phyloP scores from a whole-genome alignment of 768 basidiomycete species.

The Chlorophyllum brunneum region DNA sequence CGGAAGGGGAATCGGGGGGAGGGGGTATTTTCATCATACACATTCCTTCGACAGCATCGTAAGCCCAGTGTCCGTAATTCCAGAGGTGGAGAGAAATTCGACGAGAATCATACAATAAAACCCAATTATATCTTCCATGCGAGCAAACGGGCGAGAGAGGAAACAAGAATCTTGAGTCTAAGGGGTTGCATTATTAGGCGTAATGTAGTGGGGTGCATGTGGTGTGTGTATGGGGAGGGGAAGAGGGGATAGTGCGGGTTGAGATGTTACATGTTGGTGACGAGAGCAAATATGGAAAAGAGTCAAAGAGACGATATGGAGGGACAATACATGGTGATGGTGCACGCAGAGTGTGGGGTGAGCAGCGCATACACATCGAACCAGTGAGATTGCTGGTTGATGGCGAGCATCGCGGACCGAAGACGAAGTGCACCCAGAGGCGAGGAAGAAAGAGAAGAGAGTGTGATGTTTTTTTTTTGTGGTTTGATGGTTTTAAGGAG shows the following conservation, averaged over 20 bases:
- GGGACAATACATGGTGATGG: not conserved
- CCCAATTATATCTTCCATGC: conserved; percentile 13
- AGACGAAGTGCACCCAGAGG: conserved; percentile 1
- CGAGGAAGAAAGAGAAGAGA: conserved; percentile 10
- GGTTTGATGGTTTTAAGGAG: conserved; percentile 21
- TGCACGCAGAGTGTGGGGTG: not conserved
- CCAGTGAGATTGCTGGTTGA: not conserved
- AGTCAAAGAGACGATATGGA: not conserved
- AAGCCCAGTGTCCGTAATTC: conserved; percentile 10
- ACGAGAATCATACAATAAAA: conserved; percentile 14
- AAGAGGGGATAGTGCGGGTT: not conserved
- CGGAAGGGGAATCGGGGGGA: not conserved
- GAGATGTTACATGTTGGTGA: conserved; percentile 8
- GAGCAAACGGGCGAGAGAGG: conserved; percentile 7
- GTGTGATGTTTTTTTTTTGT: conserved; percentile 22
- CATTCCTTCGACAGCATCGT: conserved; percentile 6
- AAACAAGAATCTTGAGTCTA: conserved; percentile 8
- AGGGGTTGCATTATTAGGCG: conserved; percentile 7
- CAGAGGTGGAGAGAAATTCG: conserved; percentile 9
- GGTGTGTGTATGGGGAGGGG: conserved; percentile 2
- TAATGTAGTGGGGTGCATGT: conserved; percentile 7
- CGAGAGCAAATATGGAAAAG: conserved; percentile 4
- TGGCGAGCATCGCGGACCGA: too few relatives aligned
- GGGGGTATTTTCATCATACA: conserved; percentile 15
- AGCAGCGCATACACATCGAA: not conserved